These are phyloP conservation scores for Endocladia muricata DNA, from an alignment of 31 red algal genomes.

Conservation along the genomic window DNA sequence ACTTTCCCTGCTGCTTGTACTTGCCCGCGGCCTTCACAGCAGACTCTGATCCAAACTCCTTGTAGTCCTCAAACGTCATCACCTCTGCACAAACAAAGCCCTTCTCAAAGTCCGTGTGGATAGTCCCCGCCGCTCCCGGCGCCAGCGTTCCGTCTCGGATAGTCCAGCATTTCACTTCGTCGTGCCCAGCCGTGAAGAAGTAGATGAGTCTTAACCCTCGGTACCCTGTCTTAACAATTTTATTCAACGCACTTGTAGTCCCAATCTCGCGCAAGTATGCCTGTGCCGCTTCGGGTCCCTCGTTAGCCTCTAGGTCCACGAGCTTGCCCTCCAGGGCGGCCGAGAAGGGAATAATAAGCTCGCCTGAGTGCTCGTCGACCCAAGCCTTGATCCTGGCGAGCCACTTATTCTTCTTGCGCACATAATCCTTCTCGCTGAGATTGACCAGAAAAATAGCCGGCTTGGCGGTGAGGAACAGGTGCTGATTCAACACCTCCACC, in stretches of 20 bases:
- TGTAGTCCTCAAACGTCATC: conserved; percentile 86
- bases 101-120: conserved; percentile 97
- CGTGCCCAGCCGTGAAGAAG: conserved; percentile 92
- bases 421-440: conserved; percentile 92
- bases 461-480: conserved; percentile 96
- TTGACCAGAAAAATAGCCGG: conserved; percentile 94
- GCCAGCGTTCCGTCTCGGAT: conserved; percentile 89
- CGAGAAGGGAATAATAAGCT: conserved; percentile 84
- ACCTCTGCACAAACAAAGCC: conserved; percentile 97
- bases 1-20: conserved; percentile 94
- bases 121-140: conserved; percentile 93
- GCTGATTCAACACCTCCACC: conserved; percentile 82
- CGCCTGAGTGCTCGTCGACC: conserved; percentile 82
- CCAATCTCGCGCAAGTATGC: conserved; percentile 60
- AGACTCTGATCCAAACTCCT: conserved; percentile 70
- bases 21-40: conserved; percentile 91
- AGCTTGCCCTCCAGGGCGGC: conserved; percentile 81
- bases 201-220: conserved; percentile 70
- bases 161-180: conserved; percentile 97
- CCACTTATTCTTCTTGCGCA: conserved; percentile 97
- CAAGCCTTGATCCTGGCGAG: conserved; percentile 89
- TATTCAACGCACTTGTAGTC: conserved; percentile 57
- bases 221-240: conserved; percentile 86
- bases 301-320: conserved; percentile 70
- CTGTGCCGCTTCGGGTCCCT: conserved; percentile 53